These are phyloP conservation scores for Pestalotiopsis sp. DNA, from an alignment of 2,329 filamentous ascomycete species.

Conservation along the genomic window DNA sequence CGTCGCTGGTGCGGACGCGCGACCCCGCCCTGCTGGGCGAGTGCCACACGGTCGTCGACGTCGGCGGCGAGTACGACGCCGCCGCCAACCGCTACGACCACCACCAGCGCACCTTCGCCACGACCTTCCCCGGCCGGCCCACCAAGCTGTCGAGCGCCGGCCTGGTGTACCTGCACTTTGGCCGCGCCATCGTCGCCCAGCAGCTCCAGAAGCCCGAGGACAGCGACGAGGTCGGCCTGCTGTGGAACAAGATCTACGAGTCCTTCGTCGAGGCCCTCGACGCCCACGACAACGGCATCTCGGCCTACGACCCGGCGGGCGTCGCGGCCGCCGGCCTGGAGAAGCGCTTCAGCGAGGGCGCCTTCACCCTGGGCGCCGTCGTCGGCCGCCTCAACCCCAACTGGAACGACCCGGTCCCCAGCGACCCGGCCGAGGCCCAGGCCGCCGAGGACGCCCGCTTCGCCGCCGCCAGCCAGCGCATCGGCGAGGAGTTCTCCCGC, in stretches of 20 bases:
- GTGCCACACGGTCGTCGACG: slow-evolving; percentile 96
- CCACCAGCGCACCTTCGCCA: slow-evolving; percentile 89
- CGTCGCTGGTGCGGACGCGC: slow-evolving; percentile 81
- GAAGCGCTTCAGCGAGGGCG: slow-evolving; percentile 82
- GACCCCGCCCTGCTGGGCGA: slow-evolving; percentile 75
- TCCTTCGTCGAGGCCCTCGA: slow-evolving; percentile 95
- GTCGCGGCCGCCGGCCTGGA: slow-evolving; percentile 71
- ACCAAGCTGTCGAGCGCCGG: slow-evolving; percentile 95
- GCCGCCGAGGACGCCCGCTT: slow-evolving; percentile 82
- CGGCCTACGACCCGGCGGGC: slow-evolving; percentile 72
- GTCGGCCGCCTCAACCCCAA: slow-evolving; percentile 80
- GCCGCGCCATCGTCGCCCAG: slow-evolving; percentile 75
- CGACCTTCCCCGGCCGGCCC: slow-evolving; percentile 77
- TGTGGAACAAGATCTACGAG: slow-evolving; percentile 89
- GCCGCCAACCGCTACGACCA: slow-evolving; percentile 84
- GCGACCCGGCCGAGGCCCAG: slow-evolving; percentile 62
- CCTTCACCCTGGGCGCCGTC: slow-evolving; percentile 82
- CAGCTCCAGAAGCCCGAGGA: slow-evolving; percentile 57
- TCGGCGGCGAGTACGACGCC: slow-evolving; percentile 92
- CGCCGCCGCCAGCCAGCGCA: slow-evolving; percentile 73
- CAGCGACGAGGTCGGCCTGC: slow-evolving; percentile 67
- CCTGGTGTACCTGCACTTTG: slow-evolving; percentile 95
- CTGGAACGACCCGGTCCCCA: slow-evolving; percentile 68
- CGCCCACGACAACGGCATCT: slow-evolving; percentile 96
- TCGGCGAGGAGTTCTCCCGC: slow-evolving; percentile 84